These are phyloP conservation scores for Xerocomus spinulosus DNA, from an alignment of 768 basidiomycete genomes.

Conservation along the genomic window DNA sequence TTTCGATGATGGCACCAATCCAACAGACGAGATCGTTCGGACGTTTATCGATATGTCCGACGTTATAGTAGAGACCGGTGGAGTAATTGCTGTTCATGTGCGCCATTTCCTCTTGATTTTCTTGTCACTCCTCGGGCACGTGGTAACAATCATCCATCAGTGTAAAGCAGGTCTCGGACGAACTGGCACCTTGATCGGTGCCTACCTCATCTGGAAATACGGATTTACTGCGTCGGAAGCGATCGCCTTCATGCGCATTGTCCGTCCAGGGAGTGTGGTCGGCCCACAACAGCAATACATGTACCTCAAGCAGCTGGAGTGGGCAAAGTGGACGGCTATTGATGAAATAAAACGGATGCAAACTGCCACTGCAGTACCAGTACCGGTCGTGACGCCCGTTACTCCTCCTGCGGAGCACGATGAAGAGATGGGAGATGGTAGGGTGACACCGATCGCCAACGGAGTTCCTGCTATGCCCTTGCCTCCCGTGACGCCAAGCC, in stretches of 20 bases:
- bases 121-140: conserved; percentile 13
- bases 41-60: conserved; percentile 88
- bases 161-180: conserved; percentile 96
- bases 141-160: conserved; percentile 38
- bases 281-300: conserved; percentile 93
- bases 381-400: conserved; percentile 61
- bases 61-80: conserved; percentile 66
- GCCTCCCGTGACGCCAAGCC: conserved; percentile 78
- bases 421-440: conserved; percentile 53
- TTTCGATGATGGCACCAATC: conserved; percentile 98
- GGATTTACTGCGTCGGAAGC: conserved; percentile 94
- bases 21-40: conserved; percentile 90
- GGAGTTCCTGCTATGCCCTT: conserved; percentile 30
- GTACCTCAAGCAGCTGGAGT: conserved; percentile 91
- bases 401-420: conserved; percentile 79
- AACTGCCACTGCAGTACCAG: conserved; percentile 38
- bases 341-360: conserved; percentile 62
- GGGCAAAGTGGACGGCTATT: conserved; percentile 88
- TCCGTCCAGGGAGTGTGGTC: conserved; percentile 90
- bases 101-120: conserved; percentile 28
- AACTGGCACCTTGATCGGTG: conserved; percentile 95
- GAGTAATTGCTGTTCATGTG: conserved; percentile 86
- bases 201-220: conserved; percentile 98
- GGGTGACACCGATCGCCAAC: conserved; percentile 25
- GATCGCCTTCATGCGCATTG: conserved; percentile 97